A percentile compares a stretch with the other conserved stretches of the same genome.
Evolutionary conservation across 352 stramenopile genomes (phyloP).

Genomic region (Phytophthora parvispora): DNA sequence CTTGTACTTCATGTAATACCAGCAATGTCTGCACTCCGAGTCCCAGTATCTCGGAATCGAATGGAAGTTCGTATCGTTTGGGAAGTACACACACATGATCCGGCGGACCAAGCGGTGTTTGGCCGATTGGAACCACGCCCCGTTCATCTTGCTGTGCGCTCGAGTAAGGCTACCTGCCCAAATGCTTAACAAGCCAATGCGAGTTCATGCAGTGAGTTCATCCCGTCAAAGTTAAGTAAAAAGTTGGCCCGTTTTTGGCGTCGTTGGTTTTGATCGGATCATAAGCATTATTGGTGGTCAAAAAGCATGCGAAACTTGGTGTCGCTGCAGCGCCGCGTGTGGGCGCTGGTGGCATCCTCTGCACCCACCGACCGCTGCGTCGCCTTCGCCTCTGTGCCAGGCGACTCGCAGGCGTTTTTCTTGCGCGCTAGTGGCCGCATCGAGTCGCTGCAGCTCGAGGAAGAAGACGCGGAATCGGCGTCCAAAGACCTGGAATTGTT

Average conservation of each 20-base stretch:
- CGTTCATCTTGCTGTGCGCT: constrained; percentile 41
- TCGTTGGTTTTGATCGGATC: neutral
- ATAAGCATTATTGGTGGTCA: constrained; percentile 8
- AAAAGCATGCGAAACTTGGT: constrained; percentile 69
- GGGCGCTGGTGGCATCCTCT: constrained; percentile 37
- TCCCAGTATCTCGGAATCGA: no score
- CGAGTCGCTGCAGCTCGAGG: constrained; percentile 33
- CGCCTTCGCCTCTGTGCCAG: constrained; percentile 44
- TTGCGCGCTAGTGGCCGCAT: constrained; percentile 42
- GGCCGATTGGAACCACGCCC: neutral
- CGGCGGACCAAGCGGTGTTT: constrained; percentile 52
- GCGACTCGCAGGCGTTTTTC: constrained; percentile 50
- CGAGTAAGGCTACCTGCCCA: constrained; percentile 74
- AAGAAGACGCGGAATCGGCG: constrained; percentile 22
- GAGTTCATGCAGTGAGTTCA: no score
- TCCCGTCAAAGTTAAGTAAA: no score
- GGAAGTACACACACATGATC: constrained; percentile 90
- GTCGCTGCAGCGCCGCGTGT: constrained; percentile 54
- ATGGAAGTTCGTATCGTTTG: no score
- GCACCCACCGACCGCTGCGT: constrained; percentile 9
- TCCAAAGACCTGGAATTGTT: constrained; percentile 31
- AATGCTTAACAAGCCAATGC: constrained; percentile 81
- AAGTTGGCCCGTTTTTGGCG: no score
- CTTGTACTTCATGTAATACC: no score
- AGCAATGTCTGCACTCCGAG: no score